Conservation (phyloP, 2,329 filamentous ascomycete species). For the Colletotrichum euphorbiae region DNA sequence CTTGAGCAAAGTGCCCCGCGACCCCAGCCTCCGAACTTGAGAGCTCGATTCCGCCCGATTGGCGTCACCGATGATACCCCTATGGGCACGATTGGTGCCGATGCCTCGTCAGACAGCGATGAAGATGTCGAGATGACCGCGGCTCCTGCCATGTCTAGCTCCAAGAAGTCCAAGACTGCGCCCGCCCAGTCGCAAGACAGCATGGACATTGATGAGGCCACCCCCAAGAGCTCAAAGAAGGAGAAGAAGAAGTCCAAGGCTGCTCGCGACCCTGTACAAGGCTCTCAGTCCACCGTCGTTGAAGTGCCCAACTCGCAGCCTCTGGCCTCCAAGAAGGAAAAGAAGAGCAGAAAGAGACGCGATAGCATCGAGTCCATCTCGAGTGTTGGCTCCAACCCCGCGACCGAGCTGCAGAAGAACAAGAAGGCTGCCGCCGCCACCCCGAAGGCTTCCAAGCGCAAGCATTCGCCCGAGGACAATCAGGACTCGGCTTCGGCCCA, state of each 20-base stretch:
- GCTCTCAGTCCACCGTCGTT: conserved; percentile 25
- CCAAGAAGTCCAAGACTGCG: conserved; percentile 49
- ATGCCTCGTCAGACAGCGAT: conserved; percentile 54
- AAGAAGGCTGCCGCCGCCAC: conserved; percentile 20
- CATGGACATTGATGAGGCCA: conserved; percentile 39
- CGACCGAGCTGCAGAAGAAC: conserved; percentile 1
- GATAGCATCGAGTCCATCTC: conserved; percentile 39
- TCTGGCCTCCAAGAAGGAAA: conserved; percentile 44
- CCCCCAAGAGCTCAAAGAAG: conserved; percentile 44
- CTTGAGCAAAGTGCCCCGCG: conserved; percentile 62
- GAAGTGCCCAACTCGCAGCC: conserved; percentile 36
- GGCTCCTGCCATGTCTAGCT: conserved; percentile 47
- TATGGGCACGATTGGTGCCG: conserved; percentile 54
- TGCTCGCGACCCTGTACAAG: conserved; percentile 3
- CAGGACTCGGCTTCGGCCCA: conserved; percentile 50
- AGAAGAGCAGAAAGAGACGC: conserved; percentile 50
- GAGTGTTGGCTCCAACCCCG: conserved; percentile 24
- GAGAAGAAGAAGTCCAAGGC: conserved; percentile 49
- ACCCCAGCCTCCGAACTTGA: conserved; percentile 75
- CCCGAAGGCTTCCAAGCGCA: conserved; percentile 39
- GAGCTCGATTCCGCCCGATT: conserved; percentile 74
- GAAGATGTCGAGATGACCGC: conserved; percentile 59
- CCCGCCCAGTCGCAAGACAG: conserved; percentile 46
- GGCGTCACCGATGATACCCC: conserved; percentile 58
- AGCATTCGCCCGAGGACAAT: conserved; percentile 49